Conservation (phyloP, 1,284 basidiomycete species). For the Ceratobasidium sp. region DNA sequence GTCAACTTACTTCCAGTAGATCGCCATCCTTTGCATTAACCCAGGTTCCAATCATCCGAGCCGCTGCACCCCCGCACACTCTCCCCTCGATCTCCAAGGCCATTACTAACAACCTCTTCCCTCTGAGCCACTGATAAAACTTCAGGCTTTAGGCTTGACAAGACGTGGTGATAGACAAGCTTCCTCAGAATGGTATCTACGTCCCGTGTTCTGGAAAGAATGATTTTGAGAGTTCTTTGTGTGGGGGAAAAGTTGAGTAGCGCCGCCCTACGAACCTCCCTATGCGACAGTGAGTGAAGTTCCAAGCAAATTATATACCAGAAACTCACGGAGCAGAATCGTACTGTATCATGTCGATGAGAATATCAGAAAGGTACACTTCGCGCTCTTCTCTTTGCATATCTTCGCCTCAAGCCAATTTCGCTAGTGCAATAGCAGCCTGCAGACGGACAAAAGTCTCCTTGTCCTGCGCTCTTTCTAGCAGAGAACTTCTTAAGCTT, state of each 20-base stretch:
- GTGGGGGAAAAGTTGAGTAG: constrained; percentile 78
- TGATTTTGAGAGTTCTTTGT: constrained; percentile 57
- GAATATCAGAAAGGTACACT: constrained; percentile 66
- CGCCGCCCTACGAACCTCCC: constrained; percentile 88
- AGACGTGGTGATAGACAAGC: constrained; percentile 74
- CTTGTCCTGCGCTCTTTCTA: constrained; percentile 85
- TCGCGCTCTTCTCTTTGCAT: constrained; percentile 70
- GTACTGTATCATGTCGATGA: constrained; percentile 74
- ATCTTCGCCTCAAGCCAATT: constrained; percentile 79
- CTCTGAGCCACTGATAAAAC: constrained; percentile 76
- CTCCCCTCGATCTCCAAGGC: constrained; percentile 85
- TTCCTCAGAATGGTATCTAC: constrained; percentile 82
- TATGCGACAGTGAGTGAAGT: constrained; percentile 49
- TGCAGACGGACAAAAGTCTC: constrained; percentile 83
- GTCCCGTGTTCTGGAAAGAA: constrained; percentile 85
- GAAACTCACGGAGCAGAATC: constrained; percentile 79
- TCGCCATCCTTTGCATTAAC: constrained; percentile 66
- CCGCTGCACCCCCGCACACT: constrained; percentile 80
- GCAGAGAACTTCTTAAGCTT: constrained; percentile 67
- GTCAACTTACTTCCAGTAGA: constrained; percentile 50
- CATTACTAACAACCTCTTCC: constrained; percentile 77
- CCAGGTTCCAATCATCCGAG: constrained; percentile 78
- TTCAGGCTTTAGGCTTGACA: constrained; percentile 67
- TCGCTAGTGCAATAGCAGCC: constrained; percentile 83
- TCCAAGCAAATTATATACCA: constrained; percentile 22